A percentile compares a stretch with the other conserved stretches of the same genome.
Conservation (phyloP, 305 asterid species). For the Salvia sclarea region DNA sequence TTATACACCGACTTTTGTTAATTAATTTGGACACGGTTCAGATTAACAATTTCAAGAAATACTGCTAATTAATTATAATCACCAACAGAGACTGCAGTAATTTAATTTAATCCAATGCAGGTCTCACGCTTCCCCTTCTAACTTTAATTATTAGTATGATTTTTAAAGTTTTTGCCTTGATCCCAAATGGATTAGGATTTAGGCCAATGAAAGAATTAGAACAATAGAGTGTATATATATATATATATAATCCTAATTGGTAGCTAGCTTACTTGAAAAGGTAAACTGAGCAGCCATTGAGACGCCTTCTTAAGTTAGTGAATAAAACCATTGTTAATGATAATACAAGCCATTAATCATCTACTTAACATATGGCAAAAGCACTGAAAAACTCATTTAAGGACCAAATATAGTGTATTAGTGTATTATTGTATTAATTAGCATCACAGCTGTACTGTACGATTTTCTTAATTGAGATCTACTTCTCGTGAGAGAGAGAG, state of each 20-base stretch:
- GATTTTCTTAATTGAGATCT: not conserved
- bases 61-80: not conserved
- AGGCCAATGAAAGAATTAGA: too few species aligned
- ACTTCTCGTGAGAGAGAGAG: not conserved
- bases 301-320: not conserved
- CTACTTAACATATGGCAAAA: not conserved
- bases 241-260: not conserved
- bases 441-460: constrained; percentile 15
- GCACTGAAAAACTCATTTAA: too few species aligned
- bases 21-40: not conserved
- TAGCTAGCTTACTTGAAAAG: not conserved
- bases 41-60: not conserved
- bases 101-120: not conserved
- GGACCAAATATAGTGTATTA: not conserved
- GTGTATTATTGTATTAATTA: not conserved
- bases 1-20: not conserved
- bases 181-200: too few species aligned
- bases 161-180: too few species aligned
- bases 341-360: not conserved
- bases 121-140: too few species aligned
- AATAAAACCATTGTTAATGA: not conserved
- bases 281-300: not conserved
- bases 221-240: too few species aligned
- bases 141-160: too few species aligned
- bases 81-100: not conserved